Evolutionary conservation across 148 eudicot species (phyloP).

Genomic region (Spergularia marina): DNA sequence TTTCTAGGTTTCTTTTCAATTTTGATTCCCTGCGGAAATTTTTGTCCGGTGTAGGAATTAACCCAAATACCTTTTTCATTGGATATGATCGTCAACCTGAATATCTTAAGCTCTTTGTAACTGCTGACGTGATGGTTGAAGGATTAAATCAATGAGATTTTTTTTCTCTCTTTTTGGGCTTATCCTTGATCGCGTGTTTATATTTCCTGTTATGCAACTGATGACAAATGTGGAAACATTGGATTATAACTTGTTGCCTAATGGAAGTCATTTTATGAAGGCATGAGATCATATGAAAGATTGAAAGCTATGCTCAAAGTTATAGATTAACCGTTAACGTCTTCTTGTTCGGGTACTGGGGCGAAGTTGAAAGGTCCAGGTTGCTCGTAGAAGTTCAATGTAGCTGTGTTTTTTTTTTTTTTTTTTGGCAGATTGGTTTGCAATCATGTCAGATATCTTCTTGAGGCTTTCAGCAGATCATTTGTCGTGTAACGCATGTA

Average conservation of each 20-base stretch:
- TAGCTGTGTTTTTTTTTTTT: neutral
- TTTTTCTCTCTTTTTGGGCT: neutral
- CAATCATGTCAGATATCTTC: neutral
- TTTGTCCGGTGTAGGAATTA: conserved; percentile 7
- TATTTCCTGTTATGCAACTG: neutral
- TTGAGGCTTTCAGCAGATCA: too few relatives aligned
- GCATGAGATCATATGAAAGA: neutral
- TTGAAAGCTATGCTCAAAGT: neutral
- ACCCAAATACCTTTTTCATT: conserved; percentile 11
- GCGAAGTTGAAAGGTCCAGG: too few relatives aligned
- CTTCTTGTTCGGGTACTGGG: neutral
- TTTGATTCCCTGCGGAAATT: conserved; percentile 2
- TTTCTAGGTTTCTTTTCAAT: conserved; percentile 6
- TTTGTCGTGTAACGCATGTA: too few relatives aligned
- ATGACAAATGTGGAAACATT: neutral
- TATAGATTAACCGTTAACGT: neutral
- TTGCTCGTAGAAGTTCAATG: neutral
- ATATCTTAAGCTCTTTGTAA: conserved; percentile 13
- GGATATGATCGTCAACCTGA: conserved; percentile 20
- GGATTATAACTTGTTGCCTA: too few relatives aligned
- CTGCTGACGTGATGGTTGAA: conserved; percentile 11
- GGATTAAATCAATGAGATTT: conserved; percentile 21
- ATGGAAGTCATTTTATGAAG: neutral
- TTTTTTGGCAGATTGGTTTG: too few relatives aligned
- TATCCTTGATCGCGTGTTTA: neutral